Percentiles rank a stretch among this genome's conserved stretches.
Conservation (phyloP, 2,329 filamentous ascomycete genomes). For the Alternaria rosae region DNA sequence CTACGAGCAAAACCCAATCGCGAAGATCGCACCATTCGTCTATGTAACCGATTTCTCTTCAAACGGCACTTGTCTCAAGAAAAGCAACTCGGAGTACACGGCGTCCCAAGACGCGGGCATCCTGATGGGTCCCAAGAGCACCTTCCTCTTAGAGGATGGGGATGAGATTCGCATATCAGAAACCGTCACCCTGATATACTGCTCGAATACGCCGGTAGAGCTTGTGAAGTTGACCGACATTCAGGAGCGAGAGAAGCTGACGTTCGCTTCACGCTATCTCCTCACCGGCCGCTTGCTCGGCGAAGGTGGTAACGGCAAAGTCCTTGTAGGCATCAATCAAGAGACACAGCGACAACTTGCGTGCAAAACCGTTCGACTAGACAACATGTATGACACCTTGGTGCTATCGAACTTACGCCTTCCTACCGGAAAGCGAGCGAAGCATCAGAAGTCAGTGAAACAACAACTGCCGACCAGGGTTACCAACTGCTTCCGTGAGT, state of each 20-base stretch:
- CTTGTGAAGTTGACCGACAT: slow-evolving; percentile 23
- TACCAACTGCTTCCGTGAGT: slow-evolving; percentile 50
- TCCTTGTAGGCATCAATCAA: slow-evolving; percentile 63
- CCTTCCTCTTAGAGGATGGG: slow-evolving; percentile 54
- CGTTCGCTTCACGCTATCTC: slow-evolving; percentile 58
- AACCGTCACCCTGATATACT: slow-evolving; percentile 38
- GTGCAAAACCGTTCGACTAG: slow-evolving; percentile 70
- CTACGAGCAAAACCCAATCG: slow-evolving; percentile 50
- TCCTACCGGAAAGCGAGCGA: slow-evolving; percentile 3
- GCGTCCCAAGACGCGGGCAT: slow-evolving; percentile 34
- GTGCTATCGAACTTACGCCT: slow-evolving; percentile 10
- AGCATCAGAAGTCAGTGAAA: slow-evolving; percentile 4
- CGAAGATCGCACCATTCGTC: slow-evolving; percentile 54
- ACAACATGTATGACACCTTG: slow-evolving; percentile 23
- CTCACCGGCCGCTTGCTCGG: slow-evolving; percentile 63
- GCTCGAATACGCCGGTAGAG: slow-evolving; percentile 10
- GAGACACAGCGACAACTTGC: slow-evolving; percentile 67
- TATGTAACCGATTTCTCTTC: slow-evolving; percentile 57
- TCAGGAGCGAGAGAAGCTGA: slow-evolving; percentile 48
- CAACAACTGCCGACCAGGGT: slow-evolving; percentile 36
- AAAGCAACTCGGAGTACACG: slow-evolving; percentile 29
- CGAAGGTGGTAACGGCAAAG: slow-evolving; percentile 60
- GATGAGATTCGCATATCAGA: slow-evolving; percentile 51
- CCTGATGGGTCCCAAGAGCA: slow-evolving; percentile 43
- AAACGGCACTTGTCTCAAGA: slow-evolving; percentile 52